A percentile compares a stretch with the other conserved stretches of the same genome.
phyloP scores from a whole-genome alignment of 1,139 yeast genomes.

The Hyphopichia fennica region DNA sequence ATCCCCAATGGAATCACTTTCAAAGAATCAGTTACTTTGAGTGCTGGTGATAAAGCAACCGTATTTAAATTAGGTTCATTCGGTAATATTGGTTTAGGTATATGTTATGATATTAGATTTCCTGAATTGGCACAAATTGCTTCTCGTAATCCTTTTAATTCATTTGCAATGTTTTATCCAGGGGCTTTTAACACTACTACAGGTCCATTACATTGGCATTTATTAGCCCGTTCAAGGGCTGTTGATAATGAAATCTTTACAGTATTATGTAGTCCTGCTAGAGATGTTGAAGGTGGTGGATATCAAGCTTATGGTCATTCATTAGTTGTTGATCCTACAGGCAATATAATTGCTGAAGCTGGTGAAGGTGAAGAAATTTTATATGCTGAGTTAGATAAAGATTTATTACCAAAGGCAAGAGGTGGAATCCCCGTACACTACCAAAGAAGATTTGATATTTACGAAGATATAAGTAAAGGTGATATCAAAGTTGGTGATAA shows the following conservation, averaged over 20 bases:
- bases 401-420: slow-evolving; percentile 59
- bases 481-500: slow-evolving; percentile 40
- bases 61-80: slow-evolving; percentile 65
- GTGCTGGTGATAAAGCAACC: slow-evolving; percentile 81
- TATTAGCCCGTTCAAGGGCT: slow-evolving; percentile 82
- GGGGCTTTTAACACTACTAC: slow-evolving; percentile 96
- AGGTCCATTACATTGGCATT: slow-evolving; percentile 93
- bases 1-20: slow-evolving; percentile 88
- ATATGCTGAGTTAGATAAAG: slow-evolving; percentile 76
- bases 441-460: slow-evolving; percentile 86
- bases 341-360: slow-evolving; percentile 78
- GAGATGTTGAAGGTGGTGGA: slow-evolving; percentile 62
- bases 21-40: slow-evolving; percentile 73
- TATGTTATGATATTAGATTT: slow-evolving; percentile 90
- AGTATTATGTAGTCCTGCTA: slow-evolving; percentile 83
- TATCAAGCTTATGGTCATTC: slow-evolving; percentile 96
- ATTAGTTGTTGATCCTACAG: slow-evolving; percentile 80
- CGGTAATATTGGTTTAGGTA: slow-evolving; percentile 85
- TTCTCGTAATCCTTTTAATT: slow-evolving; percentile 62
- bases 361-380: slow-evolving; percentile 82
- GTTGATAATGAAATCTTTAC: slow-evolving; percentile 86
- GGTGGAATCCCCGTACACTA: slow-evolving; percentile 71
- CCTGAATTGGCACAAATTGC: slow-evolving; percentile 87
- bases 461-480: slow-evolving; percentile 56
- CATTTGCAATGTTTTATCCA: slow-evolving; percentile 91